Evolutionary conservation across 2,329 filamentous ascomycete species (phyloP), one percentile per base, ranked within the genome.

Genomic region (Ophiostoma perfectum): DNA sequence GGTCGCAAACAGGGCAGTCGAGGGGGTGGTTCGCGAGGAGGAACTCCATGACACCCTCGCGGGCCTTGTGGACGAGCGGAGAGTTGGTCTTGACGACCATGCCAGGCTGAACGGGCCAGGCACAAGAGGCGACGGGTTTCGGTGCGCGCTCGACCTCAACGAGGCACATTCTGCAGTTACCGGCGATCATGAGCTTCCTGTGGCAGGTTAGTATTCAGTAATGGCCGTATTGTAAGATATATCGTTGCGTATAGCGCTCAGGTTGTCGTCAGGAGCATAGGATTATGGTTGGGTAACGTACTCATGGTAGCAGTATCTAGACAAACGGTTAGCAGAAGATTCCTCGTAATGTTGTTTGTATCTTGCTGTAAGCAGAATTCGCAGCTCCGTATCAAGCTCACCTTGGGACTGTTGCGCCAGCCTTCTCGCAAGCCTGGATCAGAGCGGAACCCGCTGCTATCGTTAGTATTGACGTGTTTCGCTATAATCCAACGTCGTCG

Each of bases 51-150:
- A 99, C 93, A 78, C 95, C 95, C 84, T 99, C 95, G 77, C 95
- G 89, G 74, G 95, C 95, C 83, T 99, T 99, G 85, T 99, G 95
- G 75, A 92, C 90, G 72, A 98, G 86, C 60, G 94, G 92, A 69
- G 95, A 97, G 81, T 97, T 92, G 72, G 95, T 99, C 87, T 98
- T 97, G 76, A 99, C 95, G 66, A 97, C 93, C 95, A 99, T 99
- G 71, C 95, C 95, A 68, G 95, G 92, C 80, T 97, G 93, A 74
- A 98, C 95, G 66, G 95, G 95, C 95, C 95, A 99, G 74, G 95
- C 95, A 81, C 95, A 99, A 72, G 95, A 99, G 75, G 95, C 95
- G 69, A 98, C 93, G 70, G 95, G 95, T 82, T 99, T 99, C 70
- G 95, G 95, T 70, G 92, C 91, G 80, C 88, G 88, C 83, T 98